Percentiles rank a stretch among this genome's conserved stretches.
Conservation (phyloP, 2,329 filamentous ascomycete genomes). For the Verticillium klebahnii region DNA sequence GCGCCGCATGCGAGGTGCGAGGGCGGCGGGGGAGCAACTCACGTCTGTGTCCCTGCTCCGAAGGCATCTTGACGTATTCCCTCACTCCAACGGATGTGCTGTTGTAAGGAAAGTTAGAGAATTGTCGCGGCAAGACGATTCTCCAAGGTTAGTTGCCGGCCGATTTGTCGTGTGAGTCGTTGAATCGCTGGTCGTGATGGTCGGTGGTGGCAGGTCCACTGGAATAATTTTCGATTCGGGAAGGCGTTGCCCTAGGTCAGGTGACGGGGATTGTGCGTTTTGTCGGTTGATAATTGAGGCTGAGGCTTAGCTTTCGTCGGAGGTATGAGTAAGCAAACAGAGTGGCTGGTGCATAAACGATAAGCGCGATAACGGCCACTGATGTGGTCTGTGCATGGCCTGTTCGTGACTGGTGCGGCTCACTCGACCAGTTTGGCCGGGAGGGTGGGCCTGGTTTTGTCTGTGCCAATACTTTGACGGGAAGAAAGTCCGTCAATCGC, state of each 20-base stretch:
- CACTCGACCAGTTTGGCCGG: neutral
- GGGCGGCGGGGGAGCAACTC: slow-evolving; percentile 42
- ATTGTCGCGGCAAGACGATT: slow-evolving; percentile 42
- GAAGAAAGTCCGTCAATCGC: slow-evolving; percentile 4
- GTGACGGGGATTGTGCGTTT: neutral
- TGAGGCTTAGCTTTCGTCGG: neutral
- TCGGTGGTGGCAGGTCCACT: slow-evolving; percentile 9
- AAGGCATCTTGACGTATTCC: slow-evolving; percentile 72
- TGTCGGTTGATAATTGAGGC: neutral
- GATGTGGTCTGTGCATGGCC: neutral
- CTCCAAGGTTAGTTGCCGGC: slow-evolving; percentile 31
- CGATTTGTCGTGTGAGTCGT: slow-evolving; percentile 20
- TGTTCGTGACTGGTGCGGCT: slow-evolving; percentile 2
- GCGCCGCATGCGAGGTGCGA: neutral
- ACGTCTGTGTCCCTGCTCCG: slow-evolving; percentile 85
- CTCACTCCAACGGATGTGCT: slow-evolving; percentile 37
- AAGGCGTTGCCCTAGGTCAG: slow-evolving; percentile 7
- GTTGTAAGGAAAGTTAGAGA: slow-evolving; percentile 32
- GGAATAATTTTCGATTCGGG: slow-evolving; percentile 7
- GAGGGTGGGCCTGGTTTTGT: neutral
- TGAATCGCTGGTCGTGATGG: slow-evolving; percentile 1
- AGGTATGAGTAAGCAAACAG: neutral
- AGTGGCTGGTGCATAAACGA: neutral
- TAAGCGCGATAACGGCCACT: neutral
- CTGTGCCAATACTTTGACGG: neutral